A percentile compares a stretch with the other conserved stretches of the same genome.
phyloP scores from a whole-genome alignment of 2,329 filamentous ascomycete species.

The Xenoacremonium recifei region DNA sequence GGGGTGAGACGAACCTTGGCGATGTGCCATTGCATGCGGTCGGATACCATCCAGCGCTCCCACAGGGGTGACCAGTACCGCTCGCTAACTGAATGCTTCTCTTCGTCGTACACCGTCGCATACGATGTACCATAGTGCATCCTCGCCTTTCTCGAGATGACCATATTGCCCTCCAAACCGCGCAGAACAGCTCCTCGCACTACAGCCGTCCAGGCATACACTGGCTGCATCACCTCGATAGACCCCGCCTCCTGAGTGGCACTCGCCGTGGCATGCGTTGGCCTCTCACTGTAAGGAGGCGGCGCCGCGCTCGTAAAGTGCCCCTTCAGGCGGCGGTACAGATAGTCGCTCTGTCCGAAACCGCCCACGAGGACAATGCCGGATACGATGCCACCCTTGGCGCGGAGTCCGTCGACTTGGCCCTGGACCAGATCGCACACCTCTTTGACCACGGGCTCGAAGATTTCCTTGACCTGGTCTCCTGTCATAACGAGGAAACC shows the following conservation, averaged over 20 bases:
- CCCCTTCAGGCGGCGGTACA: constrained; percentile 67
- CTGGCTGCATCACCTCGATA: constrained; percentile 78
- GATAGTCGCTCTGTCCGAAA: constrained; percentile 76
- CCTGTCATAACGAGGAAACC: constrained; percentile 74
- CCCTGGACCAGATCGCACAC: constrained; percentile 67
- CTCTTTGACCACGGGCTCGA: constrained; percentile 71
- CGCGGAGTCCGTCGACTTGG: constrained; percentile 62
- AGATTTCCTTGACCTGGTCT: constrained; percentile 69
- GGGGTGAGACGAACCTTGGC: constrained; percentile 56
- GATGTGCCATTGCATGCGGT: constrained; percentile 86
- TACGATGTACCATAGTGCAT: constrained; percentile 81
- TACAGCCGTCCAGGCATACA: constrained; percentile 80
- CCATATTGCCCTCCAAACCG: constrained; percentile 76
- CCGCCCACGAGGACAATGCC: constrained; percentile 82
- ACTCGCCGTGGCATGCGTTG: constrained; percentile 59
- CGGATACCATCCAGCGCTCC: constrained; percentile 81
- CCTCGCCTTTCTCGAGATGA: constrained; percentile 69
- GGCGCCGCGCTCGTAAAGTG: constrained; percentile 63
- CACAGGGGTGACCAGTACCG: constrained; percentile 78
- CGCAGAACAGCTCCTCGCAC: constrained; percentile 74
- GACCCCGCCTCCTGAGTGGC: constrained; percentile 50
- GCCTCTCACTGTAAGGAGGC: constrained; percentile 65
- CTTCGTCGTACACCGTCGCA: constrained; percentile 76
- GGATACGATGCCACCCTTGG: constrained; percentile 60
- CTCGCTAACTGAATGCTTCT: constrained; percentile 69